Evolutionary conservation across 2,329 filamentous ascomycete genomes (phyloP), one percentile per base, ranked within the genome.

Genomic region (Apiospora phragmitis): DNA sequence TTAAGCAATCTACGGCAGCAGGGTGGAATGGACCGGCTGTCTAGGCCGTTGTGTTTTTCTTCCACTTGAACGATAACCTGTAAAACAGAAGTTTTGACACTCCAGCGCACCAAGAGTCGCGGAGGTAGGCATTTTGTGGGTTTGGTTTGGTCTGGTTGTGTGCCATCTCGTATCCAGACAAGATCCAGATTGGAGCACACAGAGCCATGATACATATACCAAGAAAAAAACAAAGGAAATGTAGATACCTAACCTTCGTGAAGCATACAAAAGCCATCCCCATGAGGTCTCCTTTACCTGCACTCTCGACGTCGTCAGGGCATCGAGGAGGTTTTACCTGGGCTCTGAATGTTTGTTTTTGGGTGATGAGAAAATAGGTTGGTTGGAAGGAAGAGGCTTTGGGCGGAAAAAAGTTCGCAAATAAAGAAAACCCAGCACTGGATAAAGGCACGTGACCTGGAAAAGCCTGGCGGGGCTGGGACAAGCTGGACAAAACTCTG

Each of bases 21-120:
- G 88, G 88, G 88, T 90, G 88, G 88, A 90, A 85, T 83, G 86
- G 88, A 89, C 87, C 79, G 88, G 88, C 87, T 90, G 88, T 90
- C 88, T 90, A 90, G 88, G 87, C 88, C 88, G 80, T 85, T 81
- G 82, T 78, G 89, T 86, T 77, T 42, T 85, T 90, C 87, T 90
- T 86, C 88, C 88, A 90, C 87, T 74, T 80, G 82, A 87, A 86
- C 86, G 87, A 89, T 83, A 83, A 62, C 55, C 55, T 62, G 55
- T 62, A 62, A 62, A 62, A 62, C 55, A 81, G 81, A 80, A 78
- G 87, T 88, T 85, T 88, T 89, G 83, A 89, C 88, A 87, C 83
- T 81, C 84, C 81, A 83, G 86, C 85, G 86, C 85, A 90, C 84
- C 81, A 84, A 85, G 69, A 82, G 81, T 84, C 85, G 86, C 84